These are phyloP conservation scores for Phytophthora pistaciae DNA, from an alignment of 352 stramenopile genomes.

Conservation along the genomic window DNA sequence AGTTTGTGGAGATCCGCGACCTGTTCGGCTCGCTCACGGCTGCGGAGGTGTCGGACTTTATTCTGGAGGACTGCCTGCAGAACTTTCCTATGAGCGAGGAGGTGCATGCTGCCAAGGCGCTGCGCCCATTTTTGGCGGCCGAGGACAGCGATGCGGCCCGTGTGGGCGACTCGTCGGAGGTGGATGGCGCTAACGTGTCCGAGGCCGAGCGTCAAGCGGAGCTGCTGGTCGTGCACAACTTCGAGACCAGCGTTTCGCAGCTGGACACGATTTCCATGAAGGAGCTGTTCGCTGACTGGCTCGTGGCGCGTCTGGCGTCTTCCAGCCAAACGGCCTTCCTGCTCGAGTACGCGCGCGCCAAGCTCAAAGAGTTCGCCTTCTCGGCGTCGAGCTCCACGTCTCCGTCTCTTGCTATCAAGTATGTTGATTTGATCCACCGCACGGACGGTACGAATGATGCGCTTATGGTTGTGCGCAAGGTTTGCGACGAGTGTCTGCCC, in stretches of 20 bases:
- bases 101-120: slow-evolving; percentile 60
- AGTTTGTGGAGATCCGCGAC: slow-evolving; percentile 83
- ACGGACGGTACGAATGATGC: slow-evolving; percentile 62
- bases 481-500: slow-evolving; percentile 48
- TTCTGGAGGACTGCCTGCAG: slow-evolving; percentile 66
- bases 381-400: slow-evolving; percentile 22
- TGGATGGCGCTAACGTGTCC: slow-evolving; percentile 26
- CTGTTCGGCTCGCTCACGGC: slow-evolving; percentile 72
- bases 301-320: slow-evolving; percentile 62
- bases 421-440: slow-evolving; percentile 80
- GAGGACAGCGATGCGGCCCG: slow-evolving; percentile 13
- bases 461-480: slow-evolving; percentile 48
- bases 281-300: slow-evolving; percentile 73
- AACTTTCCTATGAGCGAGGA: slow-evolving; percentile 68
- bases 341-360: slow-evolving; percentile 61
- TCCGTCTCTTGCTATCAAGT: slow-evolving; percentile 54
- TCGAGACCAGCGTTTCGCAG: slow-evolving; percentile 64
- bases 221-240: slow-evolving; percentile 54
- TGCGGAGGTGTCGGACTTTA: slow-evolving; percentile 72
- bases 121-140: slow-evolving; percentile 55
- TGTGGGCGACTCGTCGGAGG: slow-evolving; percentile 23
- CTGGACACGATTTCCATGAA: slow-evolving; percentile 61
- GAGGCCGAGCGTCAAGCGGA: slow-evolving; percentile 58
- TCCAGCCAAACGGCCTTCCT: slow-evolving; percentile 51
- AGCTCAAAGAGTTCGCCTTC: slow-evolving; percentile 62